These are phyloP conservation scores for Lactarius psammicola DNA, from an alignment of 768 basidiomycete species.

Conservation along the genomic window DNA sequence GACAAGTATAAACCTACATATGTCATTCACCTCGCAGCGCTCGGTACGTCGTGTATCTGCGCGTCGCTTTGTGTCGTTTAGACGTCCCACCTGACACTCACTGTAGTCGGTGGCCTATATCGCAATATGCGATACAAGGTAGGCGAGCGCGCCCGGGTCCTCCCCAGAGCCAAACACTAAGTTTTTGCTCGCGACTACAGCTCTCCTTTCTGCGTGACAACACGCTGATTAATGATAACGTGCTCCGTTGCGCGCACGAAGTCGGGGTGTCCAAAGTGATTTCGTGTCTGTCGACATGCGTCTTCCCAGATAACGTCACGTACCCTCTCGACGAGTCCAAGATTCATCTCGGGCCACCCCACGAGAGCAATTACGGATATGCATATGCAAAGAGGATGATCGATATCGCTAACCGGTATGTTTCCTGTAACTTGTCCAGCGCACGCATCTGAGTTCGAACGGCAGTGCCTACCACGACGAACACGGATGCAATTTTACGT, in stretches of 20 bases:
- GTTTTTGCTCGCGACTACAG: conserved; percentile 38
- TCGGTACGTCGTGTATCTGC: conserved; percentile 55
- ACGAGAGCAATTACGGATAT: conserved; percentile 95
- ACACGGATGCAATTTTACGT: conserved; percentile 92
- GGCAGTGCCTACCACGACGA: conserved; percentile 92
- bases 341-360: conserved; percentile 90
- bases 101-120: conserved; percentile 87
- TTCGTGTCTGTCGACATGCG: conserved; percentile 95
- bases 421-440: conserved; percentile 8
- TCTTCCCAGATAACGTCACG: conserved; percentile 93
- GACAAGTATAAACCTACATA: conserved; percentile 93
- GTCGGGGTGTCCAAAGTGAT: conserved; percentile 73
- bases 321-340: conserved; percentile 93
- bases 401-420: conserved; percentile 91
- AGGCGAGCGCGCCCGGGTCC: conserved; percentile 19
- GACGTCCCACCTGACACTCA: neutral
- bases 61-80: neutral
- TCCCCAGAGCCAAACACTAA: conserved; percentile 3
- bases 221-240: conserved; percentile 92
- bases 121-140: conserved; percentile 95
- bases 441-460: neutral
- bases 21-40: conserved; percentile 94
- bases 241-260: conserved; percentile 73
- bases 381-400: conserved; percentile 95
- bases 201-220: conserved; percentile 94